Conservation (phyloP, 495 filamentous ascomycete species). For the Aspergillus indologenus region DNA sequence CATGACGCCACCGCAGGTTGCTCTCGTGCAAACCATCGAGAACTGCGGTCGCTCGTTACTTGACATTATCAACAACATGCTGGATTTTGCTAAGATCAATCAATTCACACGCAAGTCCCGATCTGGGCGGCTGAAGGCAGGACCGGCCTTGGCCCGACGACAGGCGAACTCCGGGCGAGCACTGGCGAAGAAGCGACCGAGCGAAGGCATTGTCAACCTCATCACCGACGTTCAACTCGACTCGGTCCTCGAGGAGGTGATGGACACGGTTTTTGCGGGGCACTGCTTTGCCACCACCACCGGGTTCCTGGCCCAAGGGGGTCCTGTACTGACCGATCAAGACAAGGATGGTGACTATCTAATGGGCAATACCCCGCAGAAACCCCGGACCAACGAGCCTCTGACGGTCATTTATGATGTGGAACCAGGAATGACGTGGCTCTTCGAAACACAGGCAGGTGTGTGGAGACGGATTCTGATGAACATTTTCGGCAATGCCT, state of each 20-base stretch:
- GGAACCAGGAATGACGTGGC: slow-evolving; percentile 45
- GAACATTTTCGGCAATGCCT: slow-evolving; percentile 46
- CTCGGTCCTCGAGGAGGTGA: slow-evolving; percentile 54
- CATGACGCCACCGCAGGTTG: slow-evolving; percentile 4
- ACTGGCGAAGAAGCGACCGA: neutral
- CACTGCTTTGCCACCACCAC: slow-evolving; percentile 24
- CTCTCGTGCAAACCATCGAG: slow-evolving; percentile 11
- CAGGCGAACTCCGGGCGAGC: neutral
- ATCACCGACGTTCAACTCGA: slow-evolving; percentile 38
- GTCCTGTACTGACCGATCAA: neutral
- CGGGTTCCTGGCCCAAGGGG: neutral
- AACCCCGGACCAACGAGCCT: slow-evolving; percentile 14
- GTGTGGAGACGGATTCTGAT: slow-evolving; percentile 53
- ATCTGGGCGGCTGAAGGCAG: neutral
- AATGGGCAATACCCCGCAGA: slow-evolving; percentile 18
- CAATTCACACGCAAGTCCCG: slow-evolving; percentile 7
- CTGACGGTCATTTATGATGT: slow-evolving; percentile 58
- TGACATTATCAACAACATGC: slow-evolving; percentile 14
- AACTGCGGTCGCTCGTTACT: slow-evolving; percentile 9
- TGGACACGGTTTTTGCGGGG: slow-evolving; percentile 58
- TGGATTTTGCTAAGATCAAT: slow-evolving; percentile 14
- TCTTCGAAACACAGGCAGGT: slow-evolving; percentile 58
- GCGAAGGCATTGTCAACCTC: slow-evolving; percentile 5
- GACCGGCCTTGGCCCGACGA: neutral
- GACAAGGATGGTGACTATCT: neutral